Base-by-base conservation (phyloP, 495 filamentous ascomycete genomes). In the Xeromyces bisporus region DNA sequence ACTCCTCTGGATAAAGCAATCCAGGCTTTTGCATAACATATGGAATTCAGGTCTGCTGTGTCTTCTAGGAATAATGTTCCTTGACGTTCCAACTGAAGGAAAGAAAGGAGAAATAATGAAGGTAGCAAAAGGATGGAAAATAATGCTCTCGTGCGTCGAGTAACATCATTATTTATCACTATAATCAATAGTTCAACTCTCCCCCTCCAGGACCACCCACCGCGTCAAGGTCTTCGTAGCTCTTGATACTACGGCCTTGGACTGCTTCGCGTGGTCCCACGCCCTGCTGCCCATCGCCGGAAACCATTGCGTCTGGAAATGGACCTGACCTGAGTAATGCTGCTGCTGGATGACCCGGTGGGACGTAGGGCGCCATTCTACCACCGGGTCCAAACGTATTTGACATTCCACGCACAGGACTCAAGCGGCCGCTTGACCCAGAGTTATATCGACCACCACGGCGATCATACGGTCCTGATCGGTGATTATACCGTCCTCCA, bases 141-240 rank as follows among this genome's bases (percentile, higher is more conserved):
- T n/a, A n/a, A n/a, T n/a, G n/a, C n/a, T n/a, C n/a, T n/a, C n/a
- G n/a, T n/a, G n/a, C n/a, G n/a, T n/a, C n/a, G n/a, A n/a, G n/a
- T n/a, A n/a, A n/a, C n/a, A n/a, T n/a, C n/a, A n/a, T n/a, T n/a
- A n/a, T n/a, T n/a, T n/a, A n/a, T n/a, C n/a, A n/a, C n/a, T n/a
- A n/a, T n/a, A 16, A 13, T 48, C 51, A 76, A 35, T 78, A 78
- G 43, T 78, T 71, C 33, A 78, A 48, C 46, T 77, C 73, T 6
- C 63, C 69, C 27, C 64, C 53, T 12, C 58, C 69, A 15, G 58
- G 56, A 2, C 58, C 59, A 16, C 57, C 62, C 20, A 71, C 63
- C 10, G 89, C 87, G 59, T 97, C 89, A 2, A 97, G 58, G 54
- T 97, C 89, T 53, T 96, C 91, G 52, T 97, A 97, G 50, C 80